These are phyloP conservation scores for Tremella mesenterica DNA, from an alignment of 768 basidiomycete genomes.

Conservation along the genomic window DNA sequence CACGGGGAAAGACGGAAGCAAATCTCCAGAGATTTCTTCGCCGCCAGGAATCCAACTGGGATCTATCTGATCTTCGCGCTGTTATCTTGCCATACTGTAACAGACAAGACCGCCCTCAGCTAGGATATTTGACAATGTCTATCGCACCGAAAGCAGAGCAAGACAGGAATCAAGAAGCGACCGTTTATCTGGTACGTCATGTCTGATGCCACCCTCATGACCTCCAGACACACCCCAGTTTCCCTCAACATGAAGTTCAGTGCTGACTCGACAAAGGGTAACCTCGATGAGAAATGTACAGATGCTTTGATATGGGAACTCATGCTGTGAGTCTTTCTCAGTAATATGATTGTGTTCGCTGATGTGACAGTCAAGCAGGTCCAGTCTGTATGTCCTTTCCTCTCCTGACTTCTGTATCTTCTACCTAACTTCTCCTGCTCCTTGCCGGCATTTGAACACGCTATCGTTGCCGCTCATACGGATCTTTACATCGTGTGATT, in stretches of 20 bases:
- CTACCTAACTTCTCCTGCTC: neutral
- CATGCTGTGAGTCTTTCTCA: slow-evolving; percentile 57
- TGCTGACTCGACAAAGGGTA: slow-evolving; percentile 56
- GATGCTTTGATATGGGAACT: slow-evolving; percentile 96
- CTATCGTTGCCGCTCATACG: neutral
- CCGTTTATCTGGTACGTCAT: slow-evolving; percentile 63
- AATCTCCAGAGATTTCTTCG: too few relatives aligned
- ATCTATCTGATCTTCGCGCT: too few relatives aligned
- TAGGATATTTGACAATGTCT: too few relatives aligned
- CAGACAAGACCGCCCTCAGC: too few relatives aligned
- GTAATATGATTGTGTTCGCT: neutral
- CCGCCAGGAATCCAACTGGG: too few relatives aligned
- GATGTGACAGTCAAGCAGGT: slow-evolving; percentile 62
- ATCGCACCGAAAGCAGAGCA: slow-evolving; percentile 46
- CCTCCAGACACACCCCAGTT: neutral
- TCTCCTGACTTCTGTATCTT: neutral
- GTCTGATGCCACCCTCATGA: neutral
- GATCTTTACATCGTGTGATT: neutral
- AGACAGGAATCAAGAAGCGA: slow-evolving; percentile 84
- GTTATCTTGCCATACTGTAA: too few relatives aligned
- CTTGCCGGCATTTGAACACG: neutral
- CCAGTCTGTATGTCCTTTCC: slow-evolving; percentile 68
- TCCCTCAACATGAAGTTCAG: neutral
- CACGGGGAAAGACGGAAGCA: too few relatives aligned
- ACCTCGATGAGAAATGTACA: slow-evolving; percentile 87